phyloP scores from a whole-genome alignment of 2,329 filamentous ascomycete species.

The Neofusicoccum laricinum region DNA sequence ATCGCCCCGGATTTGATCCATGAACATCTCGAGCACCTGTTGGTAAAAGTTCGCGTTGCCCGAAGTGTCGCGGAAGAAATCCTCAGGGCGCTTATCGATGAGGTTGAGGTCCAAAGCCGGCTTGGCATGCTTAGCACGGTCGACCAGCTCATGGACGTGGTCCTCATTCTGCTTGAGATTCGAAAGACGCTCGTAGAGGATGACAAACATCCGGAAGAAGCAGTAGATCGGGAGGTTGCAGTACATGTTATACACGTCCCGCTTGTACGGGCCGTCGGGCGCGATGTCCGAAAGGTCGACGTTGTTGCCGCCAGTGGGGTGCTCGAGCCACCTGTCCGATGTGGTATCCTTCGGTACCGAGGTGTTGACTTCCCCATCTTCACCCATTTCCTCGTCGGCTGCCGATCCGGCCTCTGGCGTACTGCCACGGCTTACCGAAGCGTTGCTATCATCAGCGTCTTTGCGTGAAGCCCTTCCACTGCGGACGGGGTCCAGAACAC shows the following conservation, averaged over 20 bases:
- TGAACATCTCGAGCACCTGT: slow-evolving; percentile 79
- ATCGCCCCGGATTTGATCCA: slow-evolving; percentile 80
- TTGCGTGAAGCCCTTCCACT: slow-evolving; percentile 67
- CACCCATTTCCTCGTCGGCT: slow-evolving; percentile 72
- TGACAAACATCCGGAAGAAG: slow-evolving; percentile 91
- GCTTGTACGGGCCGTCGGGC: slow-evolving; percentile 74
- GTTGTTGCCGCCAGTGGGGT: slow-evolving; percentile 56
- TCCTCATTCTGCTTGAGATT: slow-evolving; percentile 78
- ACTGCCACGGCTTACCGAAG: slow-evolving; percentile 78
- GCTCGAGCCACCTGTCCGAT: slow-evolving; percentile 61
- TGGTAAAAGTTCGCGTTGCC: slow-evolving; percentile 72
- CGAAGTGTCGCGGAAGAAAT: slow-evolving; percentile 70
- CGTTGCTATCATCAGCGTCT: slow-evolving; percentile 77
- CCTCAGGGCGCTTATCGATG: slow-evolving; percentile 69
- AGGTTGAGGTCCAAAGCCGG: slow-evolving; percentile 82
- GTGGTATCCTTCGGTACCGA: slow-evolving; percentile 55
- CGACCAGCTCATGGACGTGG: slow-evolving; percentile 70
- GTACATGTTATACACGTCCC: slow-evolving; percentile 84
- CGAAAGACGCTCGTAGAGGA: slow-evolving; percentile 79
- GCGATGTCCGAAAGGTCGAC: slow-evolving; percentile 64
- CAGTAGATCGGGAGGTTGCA: slow-evolving; percentile 88
- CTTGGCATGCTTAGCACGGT: slow-evolving; percentile 70
- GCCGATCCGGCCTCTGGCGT: slow-evolving; percentile 80
- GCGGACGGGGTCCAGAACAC: slow-evolving; percentile 75
- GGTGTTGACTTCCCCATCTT: slow-evolving; percentile 40